Evolutionary conservation across 2,329 filamentous ascomycete genomes (phyloP).

Genomic region (Herpotrichia juniperi): DNA sequence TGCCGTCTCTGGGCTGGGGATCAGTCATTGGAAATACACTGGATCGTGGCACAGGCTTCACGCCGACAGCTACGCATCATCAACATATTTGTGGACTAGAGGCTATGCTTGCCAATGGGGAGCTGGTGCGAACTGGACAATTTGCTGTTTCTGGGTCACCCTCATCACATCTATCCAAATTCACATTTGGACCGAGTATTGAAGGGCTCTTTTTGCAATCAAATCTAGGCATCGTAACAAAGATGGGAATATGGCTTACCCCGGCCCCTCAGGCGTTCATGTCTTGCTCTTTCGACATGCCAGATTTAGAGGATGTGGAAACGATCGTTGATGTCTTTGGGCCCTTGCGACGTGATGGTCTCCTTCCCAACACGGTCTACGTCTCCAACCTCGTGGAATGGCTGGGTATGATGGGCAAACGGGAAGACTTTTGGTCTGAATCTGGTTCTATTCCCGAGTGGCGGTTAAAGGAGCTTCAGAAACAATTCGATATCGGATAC

Average conservation of each 20-base stretch:
- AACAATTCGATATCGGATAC: slow-evolving; percentile 49
- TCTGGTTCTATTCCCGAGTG: slow-evolving; percentile 54
- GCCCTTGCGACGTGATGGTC: slow-evolving; percentile 51
- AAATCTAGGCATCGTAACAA: slow-evolving; percentile 59
- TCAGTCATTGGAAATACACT: slow-evolving; percentile 46
- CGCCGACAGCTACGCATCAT: slow-evolving; percentile 44
- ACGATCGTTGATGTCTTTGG: slow-evolving; percentile 54
- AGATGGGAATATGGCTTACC: slow-evolving; percentile 40
- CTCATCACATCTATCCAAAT: slow-evolving; percentile 45
- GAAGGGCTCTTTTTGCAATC: slow-evolving; percentile 58
- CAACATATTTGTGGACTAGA: slow-evolving; percentile 47
- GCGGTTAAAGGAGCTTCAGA: slow-evolving; percentile 51
- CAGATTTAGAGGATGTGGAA: slow-evolving; percentile 53
- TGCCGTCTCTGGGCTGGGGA: slow-evolving; percentile 42
- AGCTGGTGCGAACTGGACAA: slow-evolving; percentile 43
- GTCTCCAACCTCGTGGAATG: slow-evolving; percentile 56
- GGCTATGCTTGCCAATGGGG: slow-evolving; percentile 42
- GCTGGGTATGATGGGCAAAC: slow-evolving; percentile 51
- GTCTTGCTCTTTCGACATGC: slow-evolving; percentile 55
- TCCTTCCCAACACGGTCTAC: slow-evolving; percentile 52
- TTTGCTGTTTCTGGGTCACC: slow-evolving; percentile 51
- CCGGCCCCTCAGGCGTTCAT: slow-evolving; percentile 52
- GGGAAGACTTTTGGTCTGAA: slow-evolving; percentile 53
- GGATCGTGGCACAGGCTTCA: slow-evolving; percentile 52
- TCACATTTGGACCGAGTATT: slow-evolving; percentile 46